Evolutionary conservation across 1,284 basidiomycete species (phyloP), one percentile per base, ranked within the genome.

Genomic region (Psilocybe mexicana): DNA sequence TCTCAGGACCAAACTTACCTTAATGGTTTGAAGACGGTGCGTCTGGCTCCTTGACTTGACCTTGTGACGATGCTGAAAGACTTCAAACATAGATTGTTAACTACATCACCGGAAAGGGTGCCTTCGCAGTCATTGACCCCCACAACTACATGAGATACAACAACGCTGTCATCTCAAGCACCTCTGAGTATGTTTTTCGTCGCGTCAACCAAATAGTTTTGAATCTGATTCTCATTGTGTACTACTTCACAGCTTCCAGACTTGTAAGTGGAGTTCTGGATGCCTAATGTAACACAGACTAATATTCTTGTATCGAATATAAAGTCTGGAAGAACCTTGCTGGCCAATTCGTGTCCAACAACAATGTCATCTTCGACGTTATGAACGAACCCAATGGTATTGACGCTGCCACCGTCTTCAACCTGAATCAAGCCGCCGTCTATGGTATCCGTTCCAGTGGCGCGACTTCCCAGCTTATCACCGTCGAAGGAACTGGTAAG

Each of bases 81-180:
- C 8, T 42, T 18, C 26, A 18, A 28, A 25, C 23, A 3, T 54
- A 79, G 79, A 84, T 76, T 47, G 80, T 84, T 35, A 79, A 72
- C 70, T 85, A 86, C 67, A 82, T 86, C 68, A 86, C 85, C 28
- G 69, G 72, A 62, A 85, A 85, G 74, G 84, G 83, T 47, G 84
- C 75, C 8, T 85, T 73, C 60, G 84, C 79, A 40, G 67, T 80
- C 55, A 71, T 87, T 59, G 84, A 86, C 55, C 84, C 83, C 42
- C 83, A 85, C 72, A 85, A 85, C 72, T 86, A 69, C 71, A 80
- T 84, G 80, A 79, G 77, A 53, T 86, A 82, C 75, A 83, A 84
- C 63, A 76, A 76, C 54, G 70, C 67, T 25, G 68, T 76, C 23
- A 82, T 85, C 65, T 76, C 76, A 47, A 79, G 75, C 71, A 79